These are phyloP conservation scores for Wolfiporia cocos DNA, from an alignment of 1,284 basidiomycete genomes.

Conservation along the genomic window DNA sequence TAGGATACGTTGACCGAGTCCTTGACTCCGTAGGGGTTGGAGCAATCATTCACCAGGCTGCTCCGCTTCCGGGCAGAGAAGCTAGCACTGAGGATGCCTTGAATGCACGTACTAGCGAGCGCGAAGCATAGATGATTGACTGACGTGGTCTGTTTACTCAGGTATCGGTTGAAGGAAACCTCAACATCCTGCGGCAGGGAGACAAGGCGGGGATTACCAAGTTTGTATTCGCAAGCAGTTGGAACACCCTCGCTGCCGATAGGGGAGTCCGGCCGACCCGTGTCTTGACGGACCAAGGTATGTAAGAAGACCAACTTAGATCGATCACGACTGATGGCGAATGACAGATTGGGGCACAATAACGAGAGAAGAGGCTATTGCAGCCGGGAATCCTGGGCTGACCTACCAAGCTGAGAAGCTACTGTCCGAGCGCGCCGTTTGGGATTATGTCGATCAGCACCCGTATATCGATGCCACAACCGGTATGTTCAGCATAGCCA, in stretches of 20 bases:
- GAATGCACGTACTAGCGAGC: no score
- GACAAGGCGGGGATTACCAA: slow-evolving; percentile 23
- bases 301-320: slow-evolving; percentile 1
- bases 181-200: slow-evolving; percentile 24
- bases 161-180: slow-evolving; percentile 21
- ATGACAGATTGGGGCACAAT: no score
- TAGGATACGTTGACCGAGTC: no score
- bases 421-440: no score
- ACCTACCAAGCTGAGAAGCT: no score
- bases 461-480: slow-evolving; percentile 18
- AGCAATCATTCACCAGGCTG: no score
- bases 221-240: slow-evolving; percentile 21
- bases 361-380: slow-evolving; percentile 21
- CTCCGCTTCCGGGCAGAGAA: no score
- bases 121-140: not conserved
- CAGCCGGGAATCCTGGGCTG: no score
- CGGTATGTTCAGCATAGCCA: slow-evolving; percentile 9
- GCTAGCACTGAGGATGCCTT: no score
- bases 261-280: no score
- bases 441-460: slow-evolving; percentile 21
- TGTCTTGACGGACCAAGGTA: no score
- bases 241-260: slow-evolving; percentile 8
- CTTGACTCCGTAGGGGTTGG: no score
- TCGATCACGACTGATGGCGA: slow-evolving; percentile 12
- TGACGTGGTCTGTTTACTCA: slow-evolving; percentile 1